Evolutionary conservation across 2,329 filamentous ascomycete species (phyloP).

Genomic region (Penicillium sp.): DNA sequence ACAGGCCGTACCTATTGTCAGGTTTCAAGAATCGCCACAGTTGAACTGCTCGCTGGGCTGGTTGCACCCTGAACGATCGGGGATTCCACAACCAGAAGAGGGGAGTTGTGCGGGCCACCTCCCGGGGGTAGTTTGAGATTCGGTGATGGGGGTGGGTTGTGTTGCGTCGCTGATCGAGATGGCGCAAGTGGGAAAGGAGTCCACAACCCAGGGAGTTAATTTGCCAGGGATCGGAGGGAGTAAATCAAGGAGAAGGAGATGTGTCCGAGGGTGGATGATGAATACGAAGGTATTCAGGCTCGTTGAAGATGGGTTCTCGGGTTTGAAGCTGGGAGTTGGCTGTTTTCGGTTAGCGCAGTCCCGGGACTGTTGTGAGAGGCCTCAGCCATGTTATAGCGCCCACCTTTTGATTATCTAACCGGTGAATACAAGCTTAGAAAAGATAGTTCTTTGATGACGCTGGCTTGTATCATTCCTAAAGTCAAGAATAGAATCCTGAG

Average conservation of each 20-base stretch:
- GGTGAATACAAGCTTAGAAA: neutral
- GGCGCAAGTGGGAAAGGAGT: slow-evolving; percentile 18
- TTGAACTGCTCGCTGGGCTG: slow-evolving; percentile 37
- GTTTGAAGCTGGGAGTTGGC: slow-evolving; percentile 42
- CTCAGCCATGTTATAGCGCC: slow-evolving; percentile 14
- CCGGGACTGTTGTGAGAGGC: slow-evolving; percentile 23
- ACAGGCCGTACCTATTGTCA: slow-evolving; percentile 43
- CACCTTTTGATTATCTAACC: slow-evolving; percentile 8
- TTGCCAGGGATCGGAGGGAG: slow-evolving; percentile 26
- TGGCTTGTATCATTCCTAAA: neutral
- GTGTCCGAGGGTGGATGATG: slow-evolving; percentile 31
- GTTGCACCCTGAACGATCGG: slow-evolving; percentile 32
- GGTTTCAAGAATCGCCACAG: slow-evolving; percentile 44
- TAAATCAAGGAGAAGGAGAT: slow-evolving; percentile 14
- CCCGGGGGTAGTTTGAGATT: slow-evolving; percentile 18
- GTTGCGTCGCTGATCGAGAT: slow-evolving; percentile 22
- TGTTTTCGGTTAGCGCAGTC: slow-evolving; percentile 43
- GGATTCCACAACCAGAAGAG: slow-evolving; percentile 33
- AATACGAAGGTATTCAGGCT: slow-evolving; percentile 28
- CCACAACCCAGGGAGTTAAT: slow-evolving; percentile 21
- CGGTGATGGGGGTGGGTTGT: slow-evolving; percentile 17
- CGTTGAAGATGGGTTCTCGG: slow-evolving; percentile 37
- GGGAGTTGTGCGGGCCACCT: slow-evolving; percentile 27
- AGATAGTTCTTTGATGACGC: neutral
- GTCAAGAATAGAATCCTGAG: neutral